Evolutionary conservation across 2,329 filamentous ascomycete genomes (phyloP).

Genomic region (Paraconiothyrium brasiliense): DNA sequence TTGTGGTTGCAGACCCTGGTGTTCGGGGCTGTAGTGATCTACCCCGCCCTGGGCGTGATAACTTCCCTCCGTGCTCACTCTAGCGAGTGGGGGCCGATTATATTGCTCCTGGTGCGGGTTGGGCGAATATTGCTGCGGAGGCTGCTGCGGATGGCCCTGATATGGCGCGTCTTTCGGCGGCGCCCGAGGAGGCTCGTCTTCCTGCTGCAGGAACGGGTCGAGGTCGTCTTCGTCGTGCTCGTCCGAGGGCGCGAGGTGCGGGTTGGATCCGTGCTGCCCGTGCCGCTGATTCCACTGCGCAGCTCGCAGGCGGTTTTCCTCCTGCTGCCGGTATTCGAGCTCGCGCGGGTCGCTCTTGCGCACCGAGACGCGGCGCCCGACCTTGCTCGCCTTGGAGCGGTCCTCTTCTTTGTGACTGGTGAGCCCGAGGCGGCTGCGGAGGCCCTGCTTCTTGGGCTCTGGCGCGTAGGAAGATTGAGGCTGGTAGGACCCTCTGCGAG

Average conservation of each 20-base stretch:
- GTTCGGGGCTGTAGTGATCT: constrained; percentile 52
- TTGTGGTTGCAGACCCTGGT: constrained; percentile 41
- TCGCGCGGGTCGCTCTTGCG: constrained; percentile 45
- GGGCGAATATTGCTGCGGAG: constrained; percentile 36
- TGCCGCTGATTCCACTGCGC: constrained; percentile 32
- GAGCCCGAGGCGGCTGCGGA: constrained; percentile 45
- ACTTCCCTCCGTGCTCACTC: constrained; percentile 51
- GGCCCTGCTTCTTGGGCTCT: constrained; percentile 44
- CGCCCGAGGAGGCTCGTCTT: constrained; percentile 41
- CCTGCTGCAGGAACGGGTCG: constrained; percentile 50
- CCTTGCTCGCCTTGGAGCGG: constrained; percentile 38
- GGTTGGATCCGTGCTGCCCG: constrained; percentile 41
- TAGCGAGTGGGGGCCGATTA: constrained; percentile 49
- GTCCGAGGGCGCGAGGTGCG: constrained; percentile 45
- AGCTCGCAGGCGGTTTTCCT: constrained; percentile 35
- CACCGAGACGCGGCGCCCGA: constrained; percentile 47
- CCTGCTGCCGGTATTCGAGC: constrained; percentile 38
- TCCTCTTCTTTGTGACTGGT: constrained; percentile 47
- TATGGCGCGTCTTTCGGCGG: constrained; percentile 49
- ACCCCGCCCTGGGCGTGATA: constrained; percentile 50
- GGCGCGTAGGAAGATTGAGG: constrained; percentile 28
- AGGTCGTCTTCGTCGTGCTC: constrained; percentile 51
- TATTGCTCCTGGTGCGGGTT: constrained; percentile 45
- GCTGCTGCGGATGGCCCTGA: constrained; percentile 38
- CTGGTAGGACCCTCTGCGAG: constrained; percentile 38